These are phyloP conservation scores for Russula sp. DNA, from an alignment of 768 basidiomycete species.

Conservation along the genomic window DNA sequence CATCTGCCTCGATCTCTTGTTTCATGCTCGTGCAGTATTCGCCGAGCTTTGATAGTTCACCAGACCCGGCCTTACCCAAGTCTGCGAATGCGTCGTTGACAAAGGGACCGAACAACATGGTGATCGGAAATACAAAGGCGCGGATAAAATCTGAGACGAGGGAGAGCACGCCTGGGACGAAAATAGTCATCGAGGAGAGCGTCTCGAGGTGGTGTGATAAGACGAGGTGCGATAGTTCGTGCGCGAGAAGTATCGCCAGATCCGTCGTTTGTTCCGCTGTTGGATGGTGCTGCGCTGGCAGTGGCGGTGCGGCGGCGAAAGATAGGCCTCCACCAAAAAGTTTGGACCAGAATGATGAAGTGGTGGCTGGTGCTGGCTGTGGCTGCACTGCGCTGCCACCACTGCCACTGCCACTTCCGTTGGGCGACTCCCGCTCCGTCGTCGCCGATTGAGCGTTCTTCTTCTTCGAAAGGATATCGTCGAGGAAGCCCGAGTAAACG, in stretches of 20 bases:
- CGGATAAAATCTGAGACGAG: slow-evolving; percentile 74
- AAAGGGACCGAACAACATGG: slow-evolving; percentile 91
- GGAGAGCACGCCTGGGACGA: slow-evolving; percentile 76
- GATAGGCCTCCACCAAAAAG: slow-evolving; percentile 51
- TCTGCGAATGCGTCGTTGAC: slow-evolving; percentile 91
- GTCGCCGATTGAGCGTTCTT: slow-evolving; percentile 38
- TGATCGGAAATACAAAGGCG: slow-evolving; percentile 81
- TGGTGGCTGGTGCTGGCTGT: slow-evolving; percentile 23
- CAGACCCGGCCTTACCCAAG: slow-evolving; percentile 71
- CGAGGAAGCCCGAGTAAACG: slow-evolving; percentile 90
- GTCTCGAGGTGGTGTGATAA: slow-evolving; percentile 91
- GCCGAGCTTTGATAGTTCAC: slow-evolving; percentile 67
- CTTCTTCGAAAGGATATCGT: slow-evolving; percentile 66
- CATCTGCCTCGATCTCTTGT: slow-evolving; percentile 91
- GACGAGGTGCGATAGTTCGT: slow-evolving; percentile 90
- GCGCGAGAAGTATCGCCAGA: slow-evolving; percentile 86
- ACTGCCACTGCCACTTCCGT: neutral
- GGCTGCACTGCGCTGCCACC: slow-evolving; percentile 21
- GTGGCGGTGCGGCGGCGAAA: slow-evolving; percentile 38
- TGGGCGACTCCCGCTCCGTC: slow-evolving; percentile 14
- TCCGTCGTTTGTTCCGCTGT: slow-evolving; percentile 81
- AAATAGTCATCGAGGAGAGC: slow-evolving; percentile 77
- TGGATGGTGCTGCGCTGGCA: slow-evolving; percentile 41
- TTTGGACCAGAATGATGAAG: slow-evolving; percentile 49
- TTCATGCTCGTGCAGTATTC: slow-evolving; percentile 74